These are phyloP conservation scores for Plasmodium reichenowi DNA, from an alignment of 169 alveolate species.

Conservation along the genomic window DNA sequence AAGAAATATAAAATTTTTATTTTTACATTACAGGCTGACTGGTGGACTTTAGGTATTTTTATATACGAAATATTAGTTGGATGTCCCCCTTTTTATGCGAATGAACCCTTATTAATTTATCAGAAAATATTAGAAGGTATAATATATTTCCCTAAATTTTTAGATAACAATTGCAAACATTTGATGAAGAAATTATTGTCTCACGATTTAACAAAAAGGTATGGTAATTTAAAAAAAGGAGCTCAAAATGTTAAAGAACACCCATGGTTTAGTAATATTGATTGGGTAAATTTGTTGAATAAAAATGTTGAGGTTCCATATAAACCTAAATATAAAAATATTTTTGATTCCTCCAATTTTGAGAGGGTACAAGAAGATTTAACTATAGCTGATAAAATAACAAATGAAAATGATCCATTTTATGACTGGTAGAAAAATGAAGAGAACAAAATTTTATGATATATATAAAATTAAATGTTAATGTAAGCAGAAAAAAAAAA, in stretches of 20 bases:
- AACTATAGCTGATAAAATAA: constrained; percentile 61
- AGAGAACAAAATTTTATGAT: no score
- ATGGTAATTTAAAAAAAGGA: constrained; percentile 96
- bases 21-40: constrained; percentile 84
- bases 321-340: constrained; percentile 84
- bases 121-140: constrained; percentile 96
- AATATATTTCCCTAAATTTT: constrained; percentile 94
- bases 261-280: constrained; percentile 90
- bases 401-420: constrained; percentile 71
- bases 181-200: constrained; percentile 94
- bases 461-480: no score
- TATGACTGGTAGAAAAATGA: constrained; percentile 31
- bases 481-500: no score
- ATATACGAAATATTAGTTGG: constrained; percentile 99
- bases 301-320: constrained; percentile 90
- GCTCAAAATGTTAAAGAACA: constrained; percentile 93
- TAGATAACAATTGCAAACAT: constrained; percentile 92
- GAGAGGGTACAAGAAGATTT: constrained; percentile 72
- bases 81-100: constrained; percentile 98
- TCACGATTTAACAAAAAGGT: constrained; percentile 95
- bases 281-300: constrained; percentile 87
- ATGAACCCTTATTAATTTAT: constrained; percentile 97
- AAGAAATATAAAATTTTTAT: no score
- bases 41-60: constrained; percentile 99
- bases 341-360: constrained; percentile 81